A percentile compares a stretch with the other conserved stretches of the same genome.
Evolutionary conservation across 352 stramenopile species (phyloP).

Genomic region (Phytophthora ramorum): DNA sequence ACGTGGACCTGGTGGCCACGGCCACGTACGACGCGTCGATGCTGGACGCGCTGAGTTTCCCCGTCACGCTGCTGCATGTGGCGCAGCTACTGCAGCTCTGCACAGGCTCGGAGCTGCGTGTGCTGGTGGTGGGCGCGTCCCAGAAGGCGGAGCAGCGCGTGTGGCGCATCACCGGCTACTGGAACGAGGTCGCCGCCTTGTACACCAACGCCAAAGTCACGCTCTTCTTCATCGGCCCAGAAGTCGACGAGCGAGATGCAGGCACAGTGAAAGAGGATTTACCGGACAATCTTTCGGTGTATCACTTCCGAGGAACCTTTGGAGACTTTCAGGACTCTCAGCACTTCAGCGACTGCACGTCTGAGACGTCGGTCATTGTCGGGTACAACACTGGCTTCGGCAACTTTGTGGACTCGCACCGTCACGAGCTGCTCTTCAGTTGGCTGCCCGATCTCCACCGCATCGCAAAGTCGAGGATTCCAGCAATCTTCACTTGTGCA

Average conservation of each 20-base stretch:
- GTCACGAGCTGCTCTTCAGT: slow-evolving; percentile 66
- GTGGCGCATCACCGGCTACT: slow-evolving; percentile 74
- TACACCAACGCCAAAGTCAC: slow-evolving; percentile 45
- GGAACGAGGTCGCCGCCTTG: slow-evolving; percentile 55
- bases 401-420: slow-evolving; percentile 71
- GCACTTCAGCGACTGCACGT: slow-evolving; percentile 36
- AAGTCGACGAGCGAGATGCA: slow-evolving; percentile 38
- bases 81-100: slow-evolving; percentile 43
- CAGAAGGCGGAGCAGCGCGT: slow-evolving; percentile 79
- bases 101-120: slow-evolving; percentile 24
- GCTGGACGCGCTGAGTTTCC: slow-evolving; percentile 79
- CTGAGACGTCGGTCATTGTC: slow-evolving; percentile 59
- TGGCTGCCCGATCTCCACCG: slow-evolving; percentile 73
- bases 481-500: slow-evolving; percentile 74
- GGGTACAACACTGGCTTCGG: slow-evolving; percentile 84
- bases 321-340: slow-evolving; percentile 50
- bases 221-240: slow-evolving; percentile 72
- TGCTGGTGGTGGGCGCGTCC: slow-evolving; percentile 69
- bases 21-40: slow-evolving; percentile 66
- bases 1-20: slow-evolving; percentile 42
- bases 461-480: slow-evolving; percentile 60
- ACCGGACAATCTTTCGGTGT: slow-evolving; percentile 38
- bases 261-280: slow-evolving; percentile 7
- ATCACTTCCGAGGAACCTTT: slow-evolving; percentile 60
- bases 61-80: slow-evolving; percentile 65